These are phyloP conservation scores for Talaromyces proteolyticus DNA, from an alignment of 495 filamentous ascomycete species.

Conservation along the genomic window DNA sequence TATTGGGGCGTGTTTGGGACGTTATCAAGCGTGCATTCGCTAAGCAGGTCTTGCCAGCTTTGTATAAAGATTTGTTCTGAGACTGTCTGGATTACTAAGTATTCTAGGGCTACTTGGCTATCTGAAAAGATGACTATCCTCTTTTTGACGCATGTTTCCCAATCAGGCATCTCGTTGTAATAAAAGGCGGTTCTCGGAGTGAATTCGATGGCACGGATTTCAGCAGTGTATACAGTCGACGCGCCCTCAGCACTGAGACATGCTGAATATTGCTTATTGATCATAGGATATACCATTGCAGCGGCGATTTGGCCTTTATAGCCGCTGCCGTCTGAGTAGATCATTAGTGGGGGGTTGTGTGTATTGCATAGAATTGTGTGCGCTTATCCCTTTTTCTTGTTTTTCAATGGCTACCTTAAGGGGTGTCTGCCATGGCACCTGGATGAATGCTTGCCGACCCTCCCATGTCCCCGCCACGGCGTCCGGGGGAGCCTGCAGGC, in stretches of 20 bases:
- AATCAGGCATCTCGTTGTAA: neutral
- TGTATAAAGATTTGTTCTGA: neutral
- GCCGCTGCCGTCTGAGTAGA: conserved; percentile 12
- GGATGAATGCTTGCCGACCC: conserved; percentile 13
- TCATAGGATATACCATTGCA: neutral
- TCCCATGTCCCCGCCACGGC: conserved; percentile 8
- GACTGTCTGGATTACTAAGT: neutral
- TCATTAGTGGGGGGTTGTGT: neutral
- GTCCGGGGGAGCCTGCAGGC: conserved; percentile 6
- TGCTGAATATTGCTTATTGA: neutral
- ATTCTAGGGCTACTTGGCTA: conserved; percentile 1
- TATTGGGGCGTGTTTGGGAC: conserved; percentile 2
- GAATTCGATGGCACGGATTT: neutral
- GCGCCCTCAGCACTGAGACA: conserved; percentile 4
- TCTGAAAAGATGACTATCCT: conserved; percentile 3
- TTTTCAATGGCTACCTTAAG: conserved; percentile 11
- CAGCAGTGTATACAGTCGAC: conserved; percentile 5
- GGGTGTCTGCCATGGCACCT: conserved; percentile 9
- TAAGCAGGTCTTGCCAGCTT: neutral
- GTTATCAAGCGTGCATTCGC: neutral
- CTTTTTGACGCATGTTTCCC: neutral
- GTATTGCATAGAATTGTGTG: too few species aligned
- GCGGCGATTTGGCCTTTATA: conserved; percentile 9
- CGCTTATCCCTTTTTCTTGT: conserved; percentile 3
- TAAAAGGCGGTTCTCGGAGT: neutral